Conservation (phyloP, 2,329 filamentous ascomycete genomes). For the Colletotrichum phormii region DNA sequence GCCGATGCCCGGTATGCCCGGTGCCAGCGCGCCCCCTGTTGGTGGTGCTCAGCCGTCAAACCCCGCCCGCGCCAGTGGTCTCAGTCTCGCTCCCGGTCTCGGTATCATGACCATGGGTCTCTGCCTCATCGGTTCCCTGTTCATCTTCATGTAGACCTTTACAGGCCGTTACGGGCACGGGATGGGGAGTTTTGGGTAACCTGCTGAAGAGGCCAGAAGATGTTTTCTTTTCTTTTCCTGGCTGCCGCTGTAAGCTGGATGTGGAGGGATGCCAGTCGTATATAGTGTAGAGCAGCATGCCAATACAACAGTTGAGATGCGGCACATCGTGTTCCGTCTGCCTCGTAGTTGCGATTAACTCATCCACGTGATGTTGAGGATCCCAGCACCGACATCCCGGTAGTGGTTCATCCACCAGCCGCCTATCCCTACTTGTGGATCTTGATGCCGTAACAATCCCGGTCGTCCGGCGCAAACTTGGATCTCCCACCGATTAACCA, state of each 20-base stretch:
- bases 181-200: neutral
- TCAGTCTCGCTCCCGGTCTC: neutral
- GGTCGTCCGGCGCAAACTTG: too few species aligned
- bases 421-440: neutral
- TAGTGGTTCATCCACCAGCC: neutral
- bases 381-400: neutral
- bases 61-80: conserved; percentile 12
- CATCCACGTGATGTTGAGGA: neutral
- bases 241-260: conserved; percentile 2
- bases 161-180: neutral
- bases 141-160: conserved; percentile 12
- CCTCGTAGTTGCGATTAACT: neutral
- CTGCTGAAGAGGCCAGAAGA: conserved; percentile 1
- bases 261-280: conserved; percentile 16
- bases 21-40: conserved; percentile 9
- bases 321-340: neutral
- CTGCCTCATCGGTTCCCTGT: conserved; percentile 14
- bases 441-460: too few species aligned
- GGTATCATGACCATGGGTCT: conserved; percentile 11
- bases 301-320: conserved; percentile 11
- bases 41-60: conserved; percentile 25
- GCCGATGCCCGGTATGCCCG: conserved; percentile 23
- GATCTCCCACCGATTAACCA: too few species aligned
- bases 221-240: conserved; percentile 2
- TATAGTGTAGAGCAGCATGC: conserved; percentile 33